Evolutionary conservation across 352 stramenopile genomes (phyloP).

Genomic region (Phytopythium delawarense): DNA sequence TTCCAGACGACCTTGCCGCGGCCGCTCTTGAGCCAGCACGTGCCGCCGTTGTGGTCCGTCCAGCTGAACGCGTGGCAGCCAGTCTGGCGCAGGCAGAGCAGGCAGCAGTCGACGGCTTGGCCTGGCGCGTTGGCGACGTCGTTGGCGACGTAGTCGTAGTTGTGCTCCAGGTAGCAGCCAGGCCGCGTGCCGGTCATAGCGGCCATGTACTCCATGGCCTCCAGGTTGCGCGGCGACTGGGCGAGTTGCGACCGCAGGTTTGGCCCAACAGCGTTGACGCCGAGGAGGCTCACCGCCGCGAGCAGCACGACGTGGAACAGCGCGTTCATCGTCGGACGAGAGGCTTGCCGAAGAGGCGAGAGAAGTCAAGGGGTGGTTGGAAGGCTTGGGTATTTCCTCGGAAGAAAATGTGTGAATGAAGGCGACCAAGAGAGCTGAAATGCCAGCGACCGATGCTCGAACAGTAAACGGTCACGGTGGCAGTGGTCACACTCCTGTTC

Average conservation of each 20-base stretch:
- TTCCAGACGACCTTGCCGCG: conserved; percentile 18
- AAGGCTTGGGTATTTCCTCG: neutral
- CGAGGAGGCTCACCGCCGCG: neutral
- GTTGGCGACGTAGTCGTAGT: conserved; percentile 6
- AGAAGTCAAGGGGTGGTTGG: neutral
- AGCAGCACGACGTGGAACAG: neutral
- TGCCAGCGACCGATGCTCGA: neutral
- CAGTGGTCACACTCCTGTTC: too few species aligned
- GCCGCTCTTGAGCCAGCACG: conserved; percentile 55
- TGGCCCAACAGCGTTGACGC: neutral
- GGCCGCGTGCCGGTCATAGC: neutral
- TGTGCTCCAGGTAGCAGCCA: conserved; percentile 4
- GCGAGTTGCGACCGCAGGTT: neutral
- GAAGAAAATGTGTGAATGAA: conserved; percentile 1
- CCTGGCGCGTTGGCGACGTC: neutral
- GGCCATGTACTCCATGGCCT: neutral
- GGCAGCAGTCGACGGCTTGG: neutral
- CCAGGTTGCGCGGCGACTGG: neutral
- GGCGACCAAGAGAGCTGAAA: neutral
- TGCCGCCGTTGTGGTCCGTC: conserved; percentile 37
- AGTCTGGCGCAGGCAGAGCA: neutral
- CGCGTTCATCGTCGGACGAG: neutral
- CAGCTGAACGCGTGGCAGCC: conserved; percentile 15
- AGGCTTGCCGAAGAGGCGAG: neutral
- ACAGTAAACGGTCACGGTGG: neutral